Evolutionary conservation across 352 stramenopile species (phyloP).

Genomic region (Phytopythium kandeliae): DNA sequence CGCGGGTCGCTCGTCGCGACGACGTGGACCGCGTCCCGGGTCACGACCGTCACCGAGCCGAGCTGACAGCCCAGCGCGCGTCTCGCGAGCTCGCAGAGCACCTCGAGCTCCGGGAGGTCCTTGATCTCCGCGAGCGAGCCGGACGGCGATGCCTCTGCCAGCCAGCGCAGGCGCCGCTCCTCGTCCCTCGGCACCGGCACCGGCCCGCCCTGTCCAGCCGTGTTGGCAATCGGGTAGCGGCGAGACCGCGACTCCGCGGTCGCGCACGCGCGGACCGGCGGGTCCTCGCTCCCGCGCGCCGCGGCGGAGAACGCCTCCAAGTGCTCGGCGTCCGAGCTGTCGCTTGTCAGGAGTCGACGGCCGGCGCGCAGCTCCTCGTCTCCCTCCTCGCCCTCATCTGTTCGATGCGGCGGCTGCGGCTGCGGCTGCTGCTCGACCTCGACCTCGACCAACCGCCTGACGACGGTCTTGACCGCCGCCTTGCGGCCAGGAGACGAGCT

Average conservation of each 20-base stretch:
- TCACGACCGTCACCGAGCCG: constrained; percentile 40
- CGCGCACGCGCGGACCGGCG: constrained; percentile 18
- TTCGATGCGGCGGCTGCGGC: too few species aligned
- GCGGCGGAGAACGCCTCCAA: constrained; percentile 15
- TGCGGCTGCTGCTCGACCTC: too few species aligned
- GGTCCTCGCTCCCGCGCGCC: constrained; percentile 13
- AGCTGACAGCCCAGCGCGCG: constrained; percentile 32
- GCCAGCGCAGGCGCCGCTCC: constrained; percentile 23
- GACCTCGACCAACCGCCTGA: constrained; percentile 32
- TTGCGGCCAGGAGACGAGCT: constrained; percentile 14
- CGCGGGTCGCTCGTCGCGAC: constrained; percentile 24
- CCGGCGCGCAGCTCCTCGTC: too few species aligned
- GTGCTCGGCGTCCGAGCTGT: constrained; percentile 16
- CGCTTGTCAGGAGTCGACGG: constrained; percentile 9
- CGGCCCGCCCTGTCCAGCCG: constrained; percentile 10
- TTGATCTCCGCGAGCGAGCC: constrained; percentile 13
- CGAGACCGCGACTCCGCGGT: constrained; percentile 21
- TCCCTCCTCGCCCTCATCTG: too few species aligned
- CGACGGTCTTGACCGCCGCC: constrained; percentile 30
- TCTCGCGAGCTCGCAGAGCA: constrained; percentile 41
- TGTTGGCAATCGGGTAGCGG: constrained; percentile 29
- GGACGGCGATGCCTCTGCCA: constrained; percentile 16
- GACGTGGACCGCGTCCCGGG: constrained; percentile 29
- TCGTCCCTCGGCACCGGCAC: constrained; percentile 29
- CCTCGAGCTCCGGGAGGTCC: constrained; percentile 39